Percentiles rank a stretch among this genome's conserved stretches.
phyloP scores from a whole-genome alignment of 768 basidiomycete species.

The Daedalea quercina region DNA sequence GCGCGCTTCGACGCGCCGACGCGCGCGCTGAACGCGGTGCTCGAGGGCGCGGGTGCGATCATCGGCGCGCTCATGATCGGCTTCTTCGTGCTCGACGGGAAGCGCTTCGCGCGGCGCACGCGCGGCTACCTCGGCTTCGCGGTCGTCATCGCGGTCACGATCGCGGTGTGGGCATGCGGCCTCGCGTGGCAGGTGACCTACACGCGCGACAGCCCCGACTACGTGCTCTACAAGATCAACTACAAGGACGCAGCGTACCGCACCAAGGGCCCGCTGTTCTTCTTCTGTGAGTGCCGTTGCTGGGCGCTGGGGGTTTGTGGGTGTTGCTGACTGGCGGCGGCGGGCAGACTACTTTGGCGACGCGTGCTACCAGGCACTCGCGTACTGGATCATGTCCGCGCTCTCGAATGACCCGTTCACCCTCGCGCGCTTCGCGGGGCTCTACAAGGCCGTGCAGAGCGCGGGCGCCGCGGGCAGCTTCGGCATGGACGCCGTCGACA shows the following conservation, averaged over 20 bases:
- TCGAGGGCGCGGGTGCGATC: constrained; percentile 35
- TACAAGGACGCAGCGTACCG: constrained; percentile 26
- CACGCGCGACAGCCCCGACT: not conserved
- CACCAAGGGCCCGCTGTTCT: constrained; percentile 32
- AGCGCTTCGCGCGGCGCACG: constrained; percentile 27
- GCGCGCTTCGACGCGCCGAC: constrained; percentile 36
- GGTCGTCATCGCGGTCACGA: constrained; percentile 23
- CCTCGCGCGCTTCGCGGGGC: constrained; percentile 37
- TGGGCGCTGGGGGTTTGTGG: no score
- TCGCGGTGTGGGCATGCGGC: constrained; percentile 32
- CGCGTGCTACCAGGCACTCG: constrained; percentile 30
- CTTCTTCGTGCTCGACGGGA: constrained; percentile 30
- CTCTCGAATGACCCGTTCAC: constrained; percentile 40
- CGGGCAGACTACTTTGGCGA: constrained; percentile 32
- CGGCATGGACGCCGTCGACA: constrained; percentile 38
- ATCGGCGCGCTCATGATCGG: constrained; percentile 37
- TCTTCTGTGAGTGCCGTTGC: constrained; percentile 28
- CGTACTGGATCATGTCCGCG: constrained; percentile 35
- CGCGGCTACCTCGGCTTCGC: constrained; percentile 33
- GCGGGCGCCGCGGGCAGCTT: constrained; percentile 33
- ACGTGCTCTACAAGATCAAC: constrained; percentile 17
- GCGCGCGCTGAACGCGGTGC: constrained; percentile 34
- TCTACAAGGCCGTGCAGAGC: constrained; percentile 35
- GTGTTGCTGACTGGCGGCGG: not conserved
- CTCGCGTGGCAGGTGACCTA: constrained; percentile 37